Evolutionary conservation across 192 early-diverging fungal genomes (phyloP).

Genomic region (Coemansia javaensis): DNA sequence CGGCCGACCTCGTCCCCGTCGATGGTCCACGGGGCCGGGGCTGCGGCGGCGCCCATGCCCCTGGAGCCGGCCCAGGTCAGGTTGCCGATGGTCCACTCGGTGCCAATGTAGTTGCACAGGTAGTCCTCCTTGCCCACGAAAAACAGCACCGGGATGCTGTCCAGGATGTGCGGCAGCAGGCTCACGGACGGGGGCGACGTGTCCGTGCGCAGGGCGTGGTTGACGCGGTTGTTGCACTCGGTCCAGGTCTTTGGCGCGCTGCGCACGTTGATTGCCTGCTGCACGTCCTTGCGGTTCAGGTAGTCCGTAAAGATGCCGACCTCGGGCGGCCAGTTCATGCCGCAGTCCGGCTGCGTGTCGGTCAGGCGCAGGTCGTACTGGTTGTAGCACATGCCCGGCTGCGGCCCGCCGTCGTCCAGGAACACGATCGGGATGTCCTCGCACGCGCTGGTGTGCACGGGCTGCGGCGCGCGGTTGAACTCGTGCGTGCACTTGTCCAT

Average conservation of each 20-base stretch:
- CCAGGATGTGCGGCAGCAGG: conserved; percentile 51
- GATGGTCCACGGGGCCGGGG: conserved; percentile 50
- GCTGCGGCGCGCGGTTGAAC: conserved; percentile 44
- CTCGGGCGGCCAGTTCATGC: conserved; percentile 56
- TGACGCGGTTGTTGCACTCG: conserved; percentile 57
- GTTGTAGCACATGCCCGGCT: conserved; percentile 57
- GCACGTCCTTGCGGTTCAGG: conserved; percentile 51
- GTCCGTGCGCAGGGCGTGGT: conserved; percentile 26
- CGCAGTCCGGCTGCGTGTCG: conserved; percentile 58
- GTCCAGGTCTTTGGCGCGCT: conserved; percentile 38
- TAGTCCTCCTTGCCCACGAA: conserved; percentile 67
- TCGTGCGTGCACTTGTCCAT: conserved; percentile 38
- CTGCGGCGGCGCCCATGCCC: conserved; percentile 39
- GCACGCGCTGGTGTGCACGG: conserved; percentile 40
- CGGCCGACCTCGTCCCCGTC: conserved; percentile 42
- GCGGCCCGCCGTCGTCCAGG: conserved; percentile 30
- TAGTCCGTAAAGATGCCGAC: conserved; percentile 41
- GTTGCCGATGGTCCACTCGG: conserved; percentile 55
- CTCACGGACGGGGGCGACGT: conserved; percentile 41
- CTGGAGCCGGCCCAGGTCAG: conserved; percentile 57
- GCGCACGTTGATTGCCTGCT: conserved; percentile 50
- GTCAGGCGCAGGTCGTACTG: conserved; percentile 65
- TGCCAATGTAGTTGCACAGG: conserved; percentile 68
- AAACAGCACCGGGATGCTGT: conserved; percentile 49
- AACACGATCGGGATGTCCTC: conserved; percentile 33